phyloP scores from a whole-genome alignment of 2,329 filamentous ascomycete genomes.

The Myriangium duriaei region DNA sequence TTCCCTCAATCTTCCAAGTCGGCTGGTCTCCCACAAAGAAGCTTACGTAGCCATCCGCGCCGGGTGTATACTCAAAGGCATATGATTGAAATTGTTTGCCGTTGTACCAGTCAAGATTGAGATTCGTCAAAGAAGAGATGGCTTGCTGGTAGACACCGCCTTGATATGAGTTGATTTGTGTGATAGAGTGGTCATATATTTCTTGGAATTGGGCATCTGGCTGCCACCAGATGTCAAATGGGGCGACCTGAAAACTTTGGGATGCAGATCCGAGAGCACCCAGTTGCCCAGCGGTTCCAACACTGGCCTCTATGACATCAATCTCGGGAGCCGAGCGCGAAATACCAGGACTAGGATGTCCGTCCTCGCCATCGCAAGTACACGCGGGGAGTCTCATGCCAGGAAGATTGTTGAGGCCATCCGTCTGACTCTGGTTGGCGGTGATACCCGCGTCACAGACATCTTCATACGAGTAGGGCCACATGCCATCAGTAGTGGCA shows the following conservation, averaged over 20 bases:
- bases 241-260: constrained; percentile 38
- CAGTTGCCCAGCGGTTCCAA: constrained; percentile 36
- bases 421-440: constrained; percentile 34
- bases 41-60: constrained; percentile 33
- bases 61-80: constrained; percentile 43
- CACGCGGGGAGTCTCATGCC: constrained; percentile 35
- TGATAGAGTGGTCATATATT: constrained; percentile 44
- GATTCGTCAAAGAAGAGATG: constrained; percentile 40
- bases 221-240: constrained; percentile 27
- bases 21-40: constrained; percentile 42
- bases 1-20: constrained; percentile 40
- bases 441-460: constrained; percentile 38
- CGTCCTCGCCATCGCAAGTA: constrained; percentile 33
- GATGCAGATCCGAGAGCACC: constrained; percentile 35
- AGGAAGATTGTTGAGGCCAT: constrained; percentile 31
- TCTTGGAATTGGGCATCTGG: constrained; percentile 39
- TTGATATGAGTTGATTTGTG: constrained; percentile 37
- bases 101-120: constrained; percentile 46
- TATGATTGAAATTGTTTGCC: constrained; percentile 42
- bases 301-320: constrained; percentile 36
- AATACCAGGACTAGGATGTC: constrained; percentile 34
- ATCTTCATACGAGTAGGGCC: constrained; percentile 42
- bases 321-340: constrained; percentile 38
- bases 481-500: constrained; percentile 41
- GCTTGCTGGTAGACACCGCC: constrained; percentile 46